Base-by-base conservation (phyloP, 345 rosid genomes). In the Aquilaria malaccensis region DNA sequence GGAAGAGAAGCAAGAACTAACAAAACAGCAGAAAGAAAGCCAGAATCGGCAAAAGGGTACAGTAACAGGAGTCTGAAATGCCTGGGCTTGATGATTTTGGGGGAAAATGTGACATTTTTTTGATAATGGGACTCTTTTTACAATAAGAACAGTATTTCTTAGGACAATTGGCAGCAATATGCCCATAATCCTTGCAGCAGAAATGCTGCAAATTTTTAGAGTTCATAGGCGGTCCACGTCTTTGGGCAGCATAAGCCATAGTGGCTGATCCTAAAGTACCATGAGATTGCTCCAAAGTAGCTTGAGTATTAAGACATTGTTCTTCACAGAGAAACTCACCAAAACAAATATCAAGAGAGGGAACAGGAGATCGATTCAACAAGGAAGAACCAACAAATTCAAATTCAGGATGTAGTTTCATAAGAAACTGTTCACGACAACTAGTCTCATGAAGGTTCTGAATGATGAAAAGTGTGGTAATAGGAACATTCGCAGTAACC, bases 381-480 rank as follows among this genome's bases (percentile, higher is more conserved):
- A 60, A 13, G 52, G 22, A 59, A 0, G 64, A 68, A 2, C 11
- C 30, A 22, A 31, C 4, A 11, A 3, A 7, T 22, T 64, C 53
- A 55, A 55, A 59, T 2, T 72, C 29, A 47, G 11, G 10, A 0
- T 12, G 7, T 0, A 72, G 9, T 31, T 72, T 67, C 62, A 72
- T 72, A 2, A 64, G 33, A 13, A 73, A 73, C 9, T 68, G 43
- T 31, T 59, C 70, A 9, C 50, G 11, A 32, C 64, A 59, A 7
- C 62, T 53, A 0, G 22, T 13, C 9, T 49, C 56, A 68, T 73
- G 73, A 31, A 72, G 37, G 9, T 0, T 33, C 9, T 41, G 30
- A 5, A 43, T 15, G 53, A 0, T 30, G 2, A 2, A 11, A 2
- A 68, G 50, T 15, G 66, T 33, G 11, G 9, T 15, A 29, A 2